Evolutionary conservation across 2,329 filamentous ascomycete genomes (phyloP), one percentile per base, ranked within the genome.

Genomic region (Xylaria sp.): DNA sequence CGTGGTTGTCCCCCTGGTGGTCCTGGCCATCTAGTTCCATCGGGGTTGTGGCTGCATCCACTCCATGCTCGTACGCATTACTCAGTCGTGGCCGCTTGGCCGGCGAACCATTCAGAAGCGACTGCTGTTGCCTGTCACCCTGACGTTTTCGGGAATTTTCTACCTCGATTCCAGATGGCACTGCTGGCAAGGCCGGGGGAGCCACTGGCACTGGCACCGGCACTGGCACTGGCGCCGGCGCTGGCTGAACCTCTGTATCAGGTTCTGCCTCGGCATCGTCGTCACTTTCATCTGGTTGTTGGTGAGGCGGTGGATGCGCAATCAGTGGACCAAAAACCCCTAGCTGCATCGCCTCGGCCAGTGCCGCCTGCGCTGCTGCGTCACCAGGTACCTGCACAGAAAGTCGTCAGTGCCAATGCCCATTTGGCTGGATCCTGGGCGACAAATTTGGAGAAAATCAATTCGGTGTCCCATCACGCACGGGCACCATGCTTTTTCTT

Each of bases 31-130:
- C 88, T 71, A 89, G 79, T 72, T 90, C 88, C 87, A 90, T 89
- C 72, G 87, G 85, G 70, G 85, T 87, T 51, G 84, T 81, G 74
- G 84, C 82, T 75, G 84, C 81, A 78, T 83, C 86, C 75, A 80
- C 77, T 74, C 82, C 83, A 78, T 87, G 87, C 75, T 88, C 87
- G 79, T 85, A 87, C 77, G 87, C 88, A 82, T 90, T 90, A 81
- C 84, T 88, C 75, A 90, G 82, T 76, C 86, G 84, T 73, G 83
- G 84, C 75, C 87, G 84, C 81, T 90, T 90, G 72, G 83, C 80
- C 60, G 87, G 85, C 65, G 87, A 89, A 62, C 85, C 87, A 80
- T 87, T 87, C 73, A 82, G 79, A 74, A 84, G 77, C 63, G 79
- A 81, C 70, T 83, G 81, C 65, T 83, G 83, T 69, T 80, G 77